Evolutionary conservation across 176 grass and related monocot species (phyloP), one percentile per base, ranked within the genome.

Genomic region (Avena atlantica): DNA sequence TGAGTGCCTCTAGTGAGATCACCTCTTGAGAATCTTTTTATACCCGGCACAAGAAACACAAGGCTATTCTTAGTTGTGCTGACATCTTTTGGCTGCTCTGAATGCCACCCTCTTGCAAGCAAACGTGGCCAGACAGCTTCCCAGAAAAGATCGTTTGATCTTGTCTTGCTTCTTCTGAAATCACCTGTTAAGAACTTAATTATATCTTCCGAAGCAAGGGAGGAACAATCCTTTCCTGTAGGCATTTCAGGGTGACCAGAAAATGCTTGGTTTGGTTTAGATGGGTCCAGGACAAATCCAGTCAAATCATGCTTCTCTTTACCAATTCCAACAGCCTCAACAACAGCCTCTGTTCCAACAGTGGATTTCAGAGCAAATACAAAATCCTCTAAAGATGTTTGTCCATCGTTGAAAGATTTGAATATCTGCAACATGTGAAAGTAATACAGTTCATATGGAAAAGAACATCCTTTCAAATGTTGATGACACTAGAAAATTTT

Each of bases 111-210:
- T 81, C 84, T 93, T 80, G 94, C 97, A 82, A 99, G 91, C 78
- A 99, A 90, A 77, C 97, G 94, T 3, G 97, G 97, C 97, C 97
- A 99, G 15, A 99, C 85, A 42, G 97, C 97, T 91, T 99, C 97
- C 97, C 97, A 99, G 65, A 99, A 99, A 66, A 99, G 88, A 92
- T 99, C 94, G 45, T 99, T 96, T 81, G 94, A 91, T 81, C 82
- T 89, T 85, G 97, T 90, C 73, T 99, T 99, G 83, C 97, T 99
- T 91, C 93, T 82, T 80, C 97, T 92, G 84, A 94, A 96, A 93
- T 96, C 97, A 81, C 97, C 97, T 67, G 94, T 99, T 82, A 99
- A 92, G 87, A 94, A 93, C 82, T 94, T 99, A 81, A 96, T 94
- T 79, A 99, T 99, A 69, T 99, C 97, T 74, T 79, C 76, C 34